Evolutionary conservation across 148 eudicot genomes (phyloP), one percentile per base, ranked within the genome.

Genomic region (Nepenthes mirabilis): DNA sequence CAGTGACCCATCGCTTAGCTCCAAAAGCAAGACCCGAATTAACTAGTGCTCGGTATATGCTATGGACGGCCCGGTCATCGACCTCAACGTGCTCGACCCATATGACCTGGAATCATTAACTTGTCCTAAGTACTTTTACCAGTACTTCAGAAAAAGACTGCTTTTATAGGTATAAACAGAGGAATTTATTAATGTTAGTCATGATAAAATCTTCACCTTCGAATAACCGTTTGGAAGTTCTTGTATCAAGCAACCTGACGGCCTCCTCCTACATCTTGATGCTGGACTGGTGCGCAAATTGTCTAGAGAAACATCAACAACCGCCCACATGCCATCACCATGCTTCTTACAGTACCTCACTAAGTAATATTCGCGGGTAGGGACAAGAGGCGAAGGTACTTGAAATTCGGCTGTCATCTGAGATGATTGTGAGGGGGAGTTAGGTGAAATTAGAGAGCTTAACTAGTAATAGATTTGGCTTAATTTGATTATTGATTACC

Each of bases 181-280:
- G 36, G 8, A 54, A 55, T 34, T 4, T 6, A 52, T 0, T 14
- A 56, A 33, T 57, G 37, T 68, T n/a, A 35, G 9, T 2, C 34
- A n/a, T 23, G 23, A 23, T 23, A 23, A 49, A 59, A 66, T 84
- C 58, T 91, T 91, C 73, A 91, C 97, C 93, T 85, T 85, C 0
- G 96, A 91, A 80, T 91, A 91, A 14, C 97, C 97, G 66, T 85
- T 85, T n/a, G 87, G 90, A 23, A 83, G 34, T 65, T 91, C 96
- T 70, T 91, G 93, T 36, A 91, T 83, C 9, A 91, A 64, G 71
- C 97, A 91, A 59, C 97, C 97, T 4, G 97, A 91, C 0, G 97
- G 97, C 72, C 94, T 82, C 71, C 95, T 74, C 59, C 93, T 68
- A 52, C 90, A 79, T 59, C 88, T 68, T 13, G 86, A 75, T 1